Conservation (phyloP, 108 stramenopile genomes). For the Ochromonas danica region DNA sequence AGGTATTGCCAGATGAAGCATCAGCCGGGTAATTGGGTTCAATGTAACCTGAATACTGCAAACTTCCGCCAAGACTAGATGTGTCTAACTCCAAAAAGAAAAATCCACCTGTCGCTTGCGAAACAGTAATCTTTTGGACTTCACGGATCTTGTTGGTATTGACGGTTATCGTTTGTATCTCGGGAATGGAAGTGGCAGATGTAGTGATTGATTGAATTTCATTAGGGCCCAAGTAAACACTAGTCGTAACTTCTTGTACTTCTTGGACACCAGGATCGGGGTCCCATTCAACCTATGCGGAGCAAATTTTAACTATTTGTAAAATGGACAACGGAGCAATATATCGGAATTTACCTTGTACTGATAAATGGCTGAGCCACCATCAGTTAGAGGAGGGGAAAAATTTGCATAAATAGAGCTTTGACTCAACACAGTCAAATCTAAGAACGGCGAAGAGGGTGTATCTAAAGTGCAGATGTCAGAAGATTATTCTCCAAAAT, state of each 20-base stretch:
- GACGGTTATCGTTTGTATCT: slow-evolving; percentile 65
- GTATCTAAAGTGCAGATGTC: too few species aligned
- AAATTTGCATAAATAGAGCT: slow-evolving; percentile 1
- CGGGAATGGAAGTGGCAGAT: slow-evolving; percentile 58
- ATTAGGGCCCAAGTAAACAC: slow-evolving; percentile 68
- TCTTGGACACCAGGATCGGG: slow-evolving; percentile 68
- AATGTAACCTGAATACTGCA: slow-evolving; percentile 67
- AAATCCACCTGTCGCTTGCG: slow-evolving; percentile 42
- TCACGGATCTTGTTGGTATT: slow-evolving; percentile 57
- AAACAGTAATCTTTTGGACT: slow-evolving; percentile 63
- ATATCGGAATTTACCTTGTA: slow-evolving; percentile 13
- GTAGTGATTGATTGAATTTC: slow-evolving; percentile 72
- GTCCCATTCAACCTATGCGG: slow-evolving; percentile 71
- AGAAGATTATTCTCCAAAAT: too few species aligned
- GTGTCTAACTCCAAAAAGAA: slow-evolving; percentile 65
- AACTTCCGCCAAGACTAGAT: slow-evolving; percentile 51
- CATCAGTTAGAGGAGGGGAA: slow-evolving; percentile 21
- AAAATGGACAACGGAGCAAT: background rate
- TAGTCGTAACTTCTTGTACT: slow-evolving; percentile 67
- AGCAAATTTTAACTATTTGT: background rate
- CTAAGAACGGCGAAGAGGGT: background rate
- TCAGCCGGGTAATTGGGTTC: slow-evolving; percentile 55
- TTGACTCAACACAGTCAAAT: background rate
- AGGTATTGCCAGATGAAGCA: slow-evolving; percentile 25
- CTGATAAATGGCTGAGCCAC: slow-evolving; percentile 31